Evolutionary conservation across 257 asterid species (phyloP).

Genomic region (Scutellaria baicalensis): DNA sequence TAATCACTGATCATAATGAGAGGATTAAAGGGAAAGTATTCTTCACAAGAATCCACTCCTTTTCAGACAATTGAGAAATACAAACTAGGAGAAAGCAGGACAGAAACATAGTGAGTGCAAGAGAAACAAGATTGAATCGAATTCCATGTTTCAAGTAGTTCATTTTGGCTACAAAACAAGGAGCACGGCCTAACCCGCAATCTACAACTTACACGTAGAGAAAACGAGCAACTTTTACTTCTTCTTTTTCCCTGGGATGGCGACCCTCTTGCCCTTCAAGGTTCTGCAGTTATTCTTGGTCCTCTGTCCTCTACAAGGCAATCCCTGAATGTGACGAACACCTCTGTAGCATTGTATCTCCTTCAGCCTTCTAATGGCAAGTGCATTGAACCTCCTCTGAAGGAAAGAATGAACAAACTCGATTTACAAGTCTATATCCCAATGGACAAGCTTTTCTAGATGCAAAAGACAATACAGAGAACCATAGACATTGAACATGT

Average conservation of each 20-base stretch:
- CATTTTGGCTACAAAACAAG: slow-evolving; percentile 2
- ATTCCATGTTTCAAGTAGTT: neutral
- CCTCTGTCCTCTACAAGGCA: slow-evolving; percentile 96
- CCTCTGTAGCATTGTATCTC: slow-evolving; percentile 98
- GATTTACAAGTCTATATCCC: neutral
- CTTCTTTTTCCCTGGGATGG: slow-evolving; percentile 92
- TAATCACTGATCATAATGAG: too few relatives aligned
- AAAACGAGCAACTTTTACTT: slow-evolving; percentile 16
- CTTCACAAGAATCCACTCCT: too few relatives aligned
- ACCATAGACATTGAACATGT: neutral
- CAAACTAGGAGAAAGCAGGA: neutral
- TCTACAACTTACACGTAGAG: slow-evolving; percentile 15
- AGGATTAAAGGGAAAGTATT: too few relatives aligned
- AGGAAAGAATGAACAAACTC: slow-evolving; percentile 1
- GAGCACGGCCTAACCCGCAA: neutral
- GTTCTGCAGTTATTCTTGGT: slow-evolving; percentile 95
- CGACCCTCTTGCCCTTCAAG: slow-evolving; percentile 81
- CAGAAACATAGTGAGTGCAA: neutral
- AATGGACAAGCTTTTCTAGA: neutral
- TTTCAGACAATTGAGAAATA: neutral
- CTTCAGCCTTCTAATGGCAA: slow-evolving; percentile 80
- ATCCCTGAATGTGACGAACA: slow-evolving; percentile 75
- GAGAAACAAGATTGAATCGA: slow-evolving; percentile 4
- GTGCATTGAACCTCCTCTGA: slow-evolving; percentile 86
- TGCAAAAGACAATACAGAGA: neutral